Percentiles rank a stretch among this genome's conserved stretches.
Evolutionary conservation across 192 early-diverging fungal species (phyloP).

Genomic region (Linnemannia hyalina): DNA sequence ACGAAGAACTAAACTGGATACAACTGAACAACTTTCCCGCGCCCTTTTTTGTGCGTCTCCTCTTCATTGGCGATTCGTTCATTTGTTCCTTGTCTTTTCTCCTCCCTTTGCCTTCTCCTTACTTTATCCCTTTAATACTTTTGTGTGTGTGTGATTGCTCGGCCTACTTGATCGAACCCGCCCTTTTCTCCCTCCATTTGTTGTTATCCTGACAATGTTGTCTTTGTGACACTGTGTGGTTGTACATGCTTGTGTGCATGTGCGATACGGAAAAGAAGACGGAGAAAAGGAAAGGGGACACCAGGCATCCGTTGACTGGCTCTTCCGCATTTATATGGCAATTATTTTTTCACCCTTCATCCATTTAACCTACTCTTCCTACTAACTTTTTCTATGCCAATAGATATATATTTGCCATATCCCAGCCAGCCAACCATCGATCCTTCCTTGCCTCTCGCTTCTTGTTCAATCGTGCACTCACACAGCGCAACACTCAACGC

Average conservation of each 20-base stretch:
- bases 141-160: neutral
- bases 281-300: neutral
- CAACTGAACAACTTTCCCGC: neutral
- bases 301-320: neutral
- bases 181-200: neutral
- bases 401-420: neutral
- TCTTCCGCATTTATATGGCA: neutral
- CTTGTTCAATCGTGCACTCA: neutral
- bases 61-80: neutral
- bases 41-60: neutral
- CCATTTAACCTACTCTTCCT: neutral
- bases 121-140: neutral
- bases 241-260: no score
- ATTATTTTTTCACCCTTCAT: neutral
- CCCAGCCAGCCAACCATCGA: neutral
- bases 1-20: neutral
- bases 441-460: neutral
- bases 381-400: neutral
- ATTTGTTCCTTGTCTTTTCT: neutral
- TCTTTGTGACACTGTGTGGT: no score
- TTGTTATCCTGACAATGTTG: conserved; percentile 1
- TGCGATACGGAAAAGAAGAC: neutral
- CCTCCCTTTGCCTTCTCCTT: neutral
- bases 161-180: neutral
- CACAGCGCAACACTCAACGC: neutral